Percentiles rank a stretch among this genome's conserved stretches.
These are phyloP conservation scores for Sabuloglossum arenarium DNA, from an alignment of 495 filamentous ascomycete species.

Conservation along the genomic window DNA sequence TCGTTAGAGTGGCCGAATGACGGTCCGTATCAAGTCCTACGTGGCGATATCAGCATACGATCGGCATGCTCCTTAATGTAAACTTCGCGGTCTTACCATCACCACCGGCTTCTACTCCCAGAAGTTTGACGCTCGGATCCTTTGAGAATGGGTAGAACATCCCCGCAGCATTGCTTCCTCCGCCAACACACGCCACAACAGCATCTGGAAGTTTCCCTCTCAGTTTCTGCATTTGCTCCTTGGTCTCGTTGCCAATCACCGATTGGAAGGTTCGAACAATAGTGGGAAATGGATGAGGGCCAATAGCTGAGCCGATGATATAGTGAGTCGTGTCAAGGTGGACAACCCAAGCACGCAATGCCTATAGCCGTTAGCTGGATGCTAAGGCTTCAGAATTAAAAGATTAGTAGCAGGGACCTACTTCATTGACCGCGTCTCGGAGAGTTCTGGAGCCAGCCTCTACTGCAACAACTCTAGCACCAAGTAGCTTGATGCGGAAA, in stretches of 20 bases:
- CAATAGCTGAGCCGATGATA: slow-evolving; percentile 88
- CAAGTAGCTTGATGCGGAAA: slow-evolving; percentile 90
- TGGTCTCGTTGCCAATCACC: slow-evolving; percentile 83
- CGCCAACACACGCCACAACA: slow-evolving; percentile 89
- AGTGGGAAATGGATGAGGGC: slow-evolving; percentile 86
- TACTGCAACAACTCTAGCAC: slow-evolving; percentile 69
- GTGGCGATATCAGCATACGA: background rate
- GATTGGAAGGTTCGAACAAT: slow-evolving; percentile 92
- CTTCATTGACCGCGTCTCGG: slow-evolving; percentile 87
- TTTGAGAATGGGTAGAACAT: slow-evolving; percentile 94
- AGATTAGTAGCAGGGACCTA: background rate
- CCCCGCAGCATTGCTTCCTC: slow-evolving; percentile 74
- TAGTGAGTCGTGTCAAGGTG: slow-evolving; percentile 81
- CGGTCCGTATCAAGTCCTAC: slow-evolving; percentile 44
- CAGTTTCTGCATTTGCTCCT: slow-evolving; percentile 61
- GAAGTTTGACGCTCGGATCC: slow-evolving; percentile 62
- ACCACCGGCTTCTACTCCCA: slow-evolving; percentile 92
- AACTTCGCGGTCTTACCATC: slow-evolving; percentile 31
- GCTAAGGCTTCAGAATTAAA: background rate
- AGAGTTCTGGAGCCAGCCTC: slow-evolving; percentile 70
- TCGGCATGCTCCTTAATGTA: background rate
- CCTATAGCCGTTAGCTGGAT: slow-evolving; percentile 11
- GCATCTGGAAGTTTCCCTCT: slow-evolving; percentile 83
- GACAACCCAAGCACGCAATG: slow-evolving; percentile 73
- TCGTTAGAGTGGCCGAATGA: slow-evolving; percentile 78